These are phyloP conservation scores for Jasminum sambac DNA, from an alignment of 257 asterid genomes.

Conservation along the genomic window DNA sequence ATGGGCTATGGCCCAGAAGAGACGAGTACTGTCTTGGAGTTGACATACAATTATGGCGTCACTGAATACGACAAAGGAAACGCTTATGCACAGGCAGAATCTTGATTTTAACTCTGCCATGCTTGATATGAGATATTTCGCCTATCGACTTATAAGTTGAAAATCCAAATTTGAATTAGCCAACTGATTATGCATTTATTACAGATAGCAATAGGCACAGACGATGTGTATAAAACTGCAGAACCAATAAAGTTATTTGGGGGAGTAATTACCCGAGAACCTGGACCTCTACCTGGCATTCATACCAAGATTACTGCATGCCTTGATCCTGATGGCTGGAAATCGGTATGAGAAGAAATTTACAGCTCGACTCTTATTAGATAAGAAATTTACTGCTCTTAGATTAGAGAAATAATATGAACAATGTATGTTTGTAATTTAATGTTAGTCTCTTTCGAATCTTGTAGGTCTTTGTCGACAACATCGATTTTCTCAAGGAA, in stretches of 20 bases:
- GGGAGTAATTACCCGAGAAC: slow-evolving; percentile 81
- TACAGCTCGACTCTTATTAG: slow-evolving; percentile 1
- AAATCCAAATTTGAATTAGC: slow-evolving; percentile 22
- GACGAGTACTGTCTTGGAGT: slow-evolving; percentile 53
- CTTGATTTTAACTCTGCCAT: slow-evolving; percentile 17
- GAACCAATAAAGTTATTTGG: slow-evolving; percentile 78
- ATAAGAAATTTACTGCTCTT: slow-evolving; percentile 2
- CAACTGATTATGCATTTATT: slow-evolving; percentile 17
- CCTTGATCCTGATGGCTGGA: slow-evolving; percentile 99
- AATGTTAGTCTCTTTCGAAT: slow-evolving; percentile 1
- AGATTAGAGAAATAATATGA: background rate
- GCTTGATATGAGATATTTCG: background rate
- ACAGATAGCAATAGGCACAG: slow-evolving; percentile 95
- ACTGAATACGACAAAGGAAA: slow-evolving; percentile 63
- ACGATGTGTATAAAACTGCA: slow-evolving; percentile 89
- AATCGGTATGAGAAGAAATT: slow-evolving; percentile 53
- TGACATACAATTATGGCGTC: slow-evolving; percentile 66
- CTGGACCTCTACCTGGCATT: slow-evolving; percentile 94
- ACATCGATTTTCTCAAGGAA: slow-evolving; percentile 85
- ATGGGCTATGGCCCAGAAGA: slow-evolving; percentile 74
- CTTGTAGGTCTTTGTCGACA: slow-evolving; percentile 91
- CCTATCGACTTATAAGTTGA: background rate
- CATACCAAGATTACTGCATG: slow-evolving; percentile 90
- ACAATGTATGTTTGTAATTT: background rate
- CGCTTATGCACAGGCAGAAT: slow-evolving; percentile 64